phyloP scores from a whole-genome alignment of 2,329 filamentous ascomycete species.

The Eutypa lata region DNA sequence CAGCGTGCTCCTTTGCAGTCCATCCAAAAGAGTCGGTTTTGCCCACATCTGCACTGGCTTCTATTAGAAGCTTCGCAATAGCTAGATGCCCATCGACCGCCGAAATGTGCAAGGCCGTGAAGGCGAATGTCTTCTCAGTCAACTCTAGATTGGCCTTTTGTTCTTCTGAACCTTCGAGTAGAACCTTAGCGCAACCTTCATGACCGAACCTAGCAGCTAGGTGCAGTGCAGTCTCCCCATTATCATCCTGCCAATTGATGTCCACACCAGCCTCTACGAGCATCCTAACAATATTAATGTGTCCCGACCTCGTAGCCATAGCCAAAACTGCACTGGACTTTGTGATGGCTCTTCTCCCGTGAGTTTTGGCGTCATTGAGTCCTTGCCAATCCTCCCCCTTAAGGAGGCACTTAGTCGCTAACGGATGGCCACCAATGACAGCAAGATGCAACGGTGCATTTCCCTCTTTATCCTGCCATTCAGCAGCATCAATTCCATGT shows the following conservation, averaged over 20 bases:
- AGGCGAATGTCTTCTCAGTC: slow-evolving; percentile 79
- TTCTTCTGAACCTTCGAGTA: slow-evolving; percentile 66
- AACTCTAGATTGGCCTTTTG: slow-evolving; percentile 77
- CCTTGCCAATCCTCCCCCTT: slow-evolving; percentile 77
- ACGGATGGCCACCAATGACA: slow-evolving; percentile 84
- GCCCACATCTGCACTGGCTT: slow-evolving; percentile 72
- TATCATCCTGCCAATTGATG: slow-evolving; percentile 88
- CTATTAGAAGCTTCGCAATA: slow-evolving; percentile 73
- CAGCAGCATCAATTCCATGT: slow-evolving; percentile 78
- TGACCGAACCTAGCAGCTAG: slow-evolving; percentile 88
- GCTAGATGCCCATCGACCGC: slow-evolving; percentile 81
- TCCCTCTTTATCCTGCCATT: slow-evolving; percentile 92
- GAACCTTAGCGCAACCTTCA: slow-evolving; percentile 70
- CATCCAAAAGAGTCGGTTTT: slow-evolving; percentile 83
- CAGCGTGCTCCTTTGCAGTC: slow-evolving; percentile 91
- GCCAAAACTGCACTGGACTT: slow-evolving; percentile 86
- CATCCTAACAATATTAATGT: slow-evolving; percentile 77
- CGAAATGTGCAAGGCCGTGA: slow-evolving; percentile 93
- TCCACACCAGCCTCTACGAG: slow-evolving; percentile 88
- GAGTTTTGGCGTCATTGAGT: slow-evolving; percentile 56
- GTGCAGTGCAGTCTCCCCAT: slow-evolving; percentile 88
- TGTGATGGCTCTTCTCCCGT: slow-evolving; percentile 66
- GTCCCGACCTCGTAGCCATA: slow-evolving; percentile 85
- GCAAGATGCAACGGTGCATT: slow-evolving; percentile 88
- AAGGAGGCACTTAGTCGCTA: slow-evolving; percentile 79